phyloP scores from a whole-genome alignment of 2,329 filamentous ascomycete species.

The Alternaria gaisen region DNA sequence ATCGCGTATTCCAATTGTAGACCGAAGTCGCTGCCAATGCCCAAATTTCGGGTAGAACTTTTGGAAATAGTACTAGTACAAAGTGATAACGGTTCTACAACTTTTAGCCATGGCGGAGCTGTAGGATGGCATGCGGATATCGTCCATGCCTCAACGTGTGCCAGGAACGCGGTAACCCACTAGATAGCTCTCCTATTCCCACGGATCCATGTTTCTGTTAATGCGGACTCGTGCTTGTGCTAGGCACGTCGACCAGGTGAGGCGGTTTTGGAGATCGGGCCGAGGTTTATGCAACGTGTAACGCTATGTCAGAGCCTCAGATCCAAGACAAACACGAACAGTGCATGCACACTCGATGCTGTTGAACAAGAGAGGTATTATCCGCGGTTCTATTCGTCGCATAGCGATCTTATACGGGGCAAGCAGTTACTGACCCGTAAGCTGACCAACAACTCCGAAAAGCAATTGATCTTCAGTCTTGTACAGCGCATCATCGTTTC shows the following conservation, averaged over 20 bases:
- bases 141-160: background rate
- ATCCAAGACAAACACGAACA: background rate
- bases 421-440: constrained; percentile 28
- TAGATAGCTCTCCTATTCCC: background rate
- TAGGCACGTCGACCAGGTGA: background rate
- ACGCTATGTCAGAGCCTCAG: background rate
- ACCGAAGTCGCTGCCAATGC: background rate
- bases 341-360: background rate
- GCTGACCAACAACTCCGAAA: constrained; percentile 38
- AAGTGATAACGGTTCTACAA: background rate
- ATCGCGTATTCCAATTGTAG: background rate
- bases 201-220: background rate
- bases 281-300: constrained; percentile 1
- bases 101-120: background rate
- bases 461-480: constrained; percentile 42
- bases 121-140: background rate
- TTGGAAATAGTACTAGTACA: constrained; percentile 13
- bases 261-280: background rate
- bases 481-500: constrained; percentile 57
- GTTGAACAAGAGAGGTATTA: background rate
- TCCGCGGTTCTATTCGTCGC: background rate
- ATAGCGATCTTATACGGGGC: background rate
- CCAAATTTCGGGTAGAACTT: background rate
- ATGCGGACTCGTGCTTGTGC: background rate
- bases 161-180: background rate